Evolutionary conservation across 1,139 yeast genomes (phyloP).

Genomic region (Torulaspora globosa): DNA sequence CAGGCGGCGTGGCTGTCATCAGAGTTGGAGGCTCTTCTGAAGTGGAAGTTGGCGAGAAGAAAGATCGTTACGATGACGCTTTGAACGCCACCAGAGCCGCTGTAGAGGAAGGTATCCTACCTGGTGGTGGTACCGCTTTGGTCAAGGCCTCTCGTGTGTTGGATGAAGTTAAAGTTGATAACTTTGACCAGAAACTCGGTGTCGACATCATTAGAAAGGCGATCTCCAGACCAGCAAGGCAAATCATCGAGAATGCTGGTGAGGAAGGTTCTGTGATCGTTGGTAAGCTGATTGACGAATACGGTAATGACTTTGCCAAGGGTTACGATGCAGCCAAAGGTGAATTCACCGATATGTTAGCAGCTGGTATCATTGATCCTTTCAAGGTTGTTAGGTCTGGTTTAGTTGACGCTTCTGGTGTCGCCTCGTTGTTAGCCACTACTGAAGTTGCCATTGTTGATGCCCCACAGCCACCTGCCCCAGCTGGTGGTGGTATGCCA

Average conservation of each 20-base stretch:
- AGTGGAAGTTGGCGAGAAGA: constrained; percentile 99
- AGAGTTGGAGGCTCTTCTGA: constrained; percentile 98
- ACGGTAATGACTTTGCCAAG: constrained; percentile 77
- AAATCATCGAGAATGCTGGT: constrained; percentile 97
- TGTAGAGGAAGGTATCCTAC: constrained; percentile 97
- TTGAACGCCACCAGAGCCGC: constrained; percentile 99
- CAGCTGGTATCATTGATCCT: constrained; percentile 98
- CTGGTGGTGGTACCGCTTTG: constrained; percentile 99
- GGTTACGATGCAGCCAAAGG: constrained; percentile 96
- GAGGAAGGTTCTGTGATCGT: constrained; percentile 97
- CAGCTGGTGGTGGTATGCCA: constrained; percentile 63
- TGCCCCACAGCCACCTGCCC: constrained; percentile 84
- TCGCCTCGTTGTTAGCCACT: constrained; percentile 95
- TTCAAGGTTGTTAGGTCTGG: constrained; percentile 98
- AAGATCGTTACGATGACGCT: constrained; percentile 99
- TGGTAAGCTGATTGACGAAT: constrained; percentile 83
- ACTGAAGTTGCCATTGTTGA: constrained; percentile 99
- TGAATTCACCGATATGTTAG: constrained; percentile 92
- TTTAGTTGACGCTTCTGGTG: constrained; percentile 95
- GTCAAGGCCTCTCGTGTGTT: constrained; percentile 87
- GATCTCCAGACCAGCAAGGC: constrained; percentile 93
- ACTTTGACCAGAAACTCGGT: constrained; percentile 98
- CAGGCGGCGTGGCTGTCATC: constrained; percentile 99
- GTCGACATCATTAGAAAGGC: constrained; percentile 94
- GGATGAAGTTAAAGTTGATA: constrained; percentile 73